These are phyloP conservation scores for Capsicum baccatum DNA, from an alignment of 257 asterid species.

Conservation along the genomic window DNA sequence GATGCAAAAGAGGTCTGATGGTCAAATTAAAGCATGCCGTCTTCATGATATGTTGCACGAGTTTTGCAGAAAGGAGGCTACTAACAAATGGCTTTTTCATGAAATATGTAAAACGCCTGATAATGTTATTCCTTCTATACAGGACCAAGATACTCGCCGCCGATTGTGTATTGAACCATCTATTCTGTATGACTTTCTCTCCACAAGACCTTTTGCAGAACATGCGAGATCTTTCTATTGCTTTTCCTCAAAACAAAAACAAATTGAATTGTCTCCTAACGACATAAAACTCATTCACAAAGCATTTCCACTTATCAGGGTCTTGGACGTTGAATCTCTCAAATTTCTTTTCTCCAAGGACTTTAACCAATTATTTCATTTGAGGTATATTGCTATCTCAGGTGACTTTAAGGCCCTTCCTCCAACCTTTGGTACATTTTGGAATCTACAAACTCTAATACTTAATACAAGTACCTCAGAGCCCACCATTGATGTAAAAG, in stretches of 20 bases:
- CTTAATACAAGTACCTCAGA: not conserved
- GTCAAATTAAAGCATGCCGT: conserved; percentile 28
- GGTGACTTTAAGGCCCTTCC: not conserved
- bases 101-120: not conserved
- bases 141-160: not conserved
- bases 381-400: conserved; percentile 23
- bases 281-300: not conserved
- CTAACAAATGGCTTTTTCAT: not conserved
- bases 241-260: not conserved
- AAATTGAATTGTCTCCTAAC: not conserved
- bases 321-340: not conserved
- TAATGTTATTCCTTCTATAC: not conserved
- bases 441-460: conserved; percentile 26
- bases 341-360: not conserved
- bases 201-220: not conserved
- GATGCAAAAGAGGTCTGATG: not conserved
- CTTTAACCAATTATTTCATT: not conserved
- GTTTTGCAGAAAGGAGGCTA: conserved; percentile 35
- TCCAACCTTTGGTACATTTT: not conserved
- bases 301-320: not conserved
- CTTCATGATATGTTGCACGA: conserved; percentile 18
- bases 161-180: conserved; percentile 13
- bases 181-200: not conserved
- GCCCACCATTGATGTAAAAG: not conserved
- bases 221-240: conserved; percentile 12